Conservation (phyloP, 352 stramenopile genomes). For the Pythium grandisporangium region DNA sequence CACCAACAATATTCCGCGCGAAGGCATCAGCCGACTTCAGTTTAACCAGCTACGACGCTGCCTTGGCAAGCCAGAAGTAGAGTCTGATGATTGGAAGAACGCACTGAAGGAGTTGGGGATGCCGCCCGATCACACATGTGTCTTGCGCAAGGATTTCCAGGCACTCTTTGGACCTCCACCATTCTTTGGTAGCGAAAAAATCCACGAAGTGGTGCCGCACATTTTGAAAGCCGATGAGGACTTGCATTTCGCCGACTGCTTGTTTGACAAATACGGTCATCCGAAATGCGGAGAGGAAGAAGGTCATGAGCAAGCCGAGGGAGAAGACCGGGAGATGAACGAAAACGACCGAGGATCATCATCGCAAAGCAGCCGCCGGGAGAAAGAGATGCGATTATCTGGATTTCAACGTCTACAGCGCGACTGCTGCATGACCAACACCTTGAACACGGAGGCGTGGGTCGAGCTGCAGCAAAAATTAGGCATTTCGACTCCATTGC, state of each 20-base stretch:
- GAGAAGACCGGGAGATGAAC: too few species aligned
- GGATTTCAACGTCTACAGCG: too few species aligned
- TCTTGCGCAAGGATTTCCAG: constrained; percentile 32
- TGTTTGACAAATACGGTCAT: too few species aligned
- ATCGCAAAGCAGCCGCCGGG: too few species aligned
- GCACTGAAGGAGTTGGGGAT: constrained; percentile 30
- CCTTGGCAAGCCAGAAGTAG: constrained; percentile 18
- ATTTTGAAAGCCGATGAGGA: constrained; percentile 32
- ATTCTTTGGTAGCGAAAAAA: constrained; percentile 35
- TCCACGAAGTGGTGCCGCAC: constrained; percentile 27
- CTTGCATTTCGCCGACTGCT: constrained; percentile 43
- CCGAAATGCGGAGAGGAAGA: too few species aligned
- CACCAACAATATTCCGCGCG: constrained; percentile 1
- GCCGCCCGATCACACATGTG: constrained; percentile 4
- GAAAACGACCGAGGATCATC: too few species aligned
- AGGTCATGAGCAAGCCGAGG: too few species aligned
- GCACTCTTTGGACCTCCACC: constrained; percentile 40
- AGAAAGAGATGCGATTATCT: too few species aligned
- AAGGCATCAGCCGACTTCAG: constrained; percentile 20
- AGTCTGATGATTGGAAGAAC: constrained; percentile 19
- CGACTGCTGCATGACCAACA: constrained; percentile 16
- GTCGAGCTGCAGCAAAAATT: constrained; percentile 23
- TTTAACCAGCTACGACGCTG: constrained; percentile 36
- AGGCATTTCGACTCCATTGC: constrained; percentile 4
- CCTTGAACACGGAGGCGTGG: constrained; percentile 18